Conservation (phyloP, 1,284 basidiomycete species). For the Rhodotorula mucilaginosa region DNA sequence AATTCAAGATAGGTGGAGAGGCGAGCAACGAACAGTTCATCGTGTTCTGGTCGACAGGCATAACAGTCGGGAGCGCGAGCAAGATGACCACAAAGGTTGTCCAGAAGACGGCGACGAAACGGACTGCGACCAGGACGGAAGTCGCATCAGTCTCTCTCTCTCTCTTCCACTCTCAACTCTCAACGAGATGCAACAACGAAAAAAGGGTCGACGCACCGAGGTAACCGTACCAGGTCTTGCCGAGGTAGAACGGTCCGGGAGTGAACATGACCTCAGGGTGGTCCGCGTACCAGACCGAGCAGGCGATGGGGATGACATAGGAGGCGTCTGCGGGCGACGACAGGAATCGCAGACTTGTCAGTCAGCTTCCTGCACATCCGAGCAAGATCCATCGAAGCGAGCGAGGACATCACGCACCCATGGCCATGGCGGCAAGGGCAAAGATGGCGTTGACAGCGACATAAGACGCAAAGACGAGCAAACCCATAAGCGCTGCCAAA, state of each 20-base stretch:
- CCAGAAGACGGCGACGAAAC: slow-evolving; percentile 62
- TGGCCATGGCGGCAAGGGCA: slow-evolving; percentile 60
- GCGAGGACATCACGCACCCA: slow-evolving; percentile 56
- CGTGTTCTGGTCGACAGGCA: background rate
- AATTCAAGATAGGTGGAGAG: too few species aligned
- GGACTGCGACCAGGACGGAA: background rate
- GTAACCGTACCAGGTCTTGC: slow-evolving; percentile 63
- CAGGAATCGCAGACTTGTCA: slow-evolving; percentile 27
- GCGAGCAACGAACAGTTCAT: background rate
- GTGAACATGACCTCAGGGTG: slow-evolving; percentile 80
- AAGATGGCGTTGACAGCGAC: slow-evolving; percentile 81
- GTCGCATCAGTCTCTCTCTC: too few species aligned
- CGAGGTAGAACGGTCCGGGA: slow-evolving; percentile 84
- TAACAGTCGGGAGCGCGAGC: background rate
- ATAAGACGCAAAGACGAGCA: slow-evolving; percentile 73
- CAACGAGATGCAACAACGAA: background rate
- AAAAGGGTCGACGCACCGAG: slow-evolving; percentile 4
- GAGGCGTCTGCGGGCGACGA: slow-evolving; percentile 48
- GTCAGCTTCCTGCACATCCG: background rate
- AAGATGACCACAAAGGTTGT: slow-evolving; percentile 47
- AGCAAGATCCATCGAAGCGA: slow-evolving; percentile 55
- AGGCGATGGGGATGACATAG: slow-evolving; percentile 67
- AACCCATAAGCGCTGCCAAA: slow-evolving; percentile 48
- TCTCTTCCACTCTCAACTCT: background rate
- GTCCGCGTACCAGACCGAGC: slow-evolving; percentile 65